phyloP scores from a whole-genome alignment of 139 green algal genomes.

The Picochlorum sp. region DNA sequence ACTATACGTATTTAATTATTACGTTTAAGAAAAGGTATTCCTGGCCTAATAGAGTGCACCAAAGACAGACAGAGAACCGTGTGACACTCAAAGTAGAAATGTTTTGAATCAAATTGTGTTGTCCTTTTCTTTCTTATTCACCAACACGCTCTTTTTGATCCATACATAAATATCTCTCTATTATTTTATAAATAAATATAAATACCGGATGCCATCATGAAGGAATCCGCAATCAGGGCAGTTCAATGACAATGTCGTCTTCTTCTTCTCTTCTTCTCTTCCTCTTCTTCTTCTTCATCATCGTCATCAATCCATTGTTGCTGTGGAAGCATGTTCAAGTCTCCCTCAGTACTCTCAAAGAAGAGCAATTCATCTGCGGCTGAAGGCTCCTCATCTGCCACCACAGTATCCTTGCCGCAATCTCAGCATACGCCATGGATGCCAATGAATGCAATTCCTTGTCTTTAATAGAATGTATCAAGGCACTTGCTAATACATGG shows the following conservation, averaged over 20 bases:
- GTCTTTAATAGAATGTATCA: background rate
- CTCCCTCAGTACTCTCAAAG: slow-evolving; percentile 7
- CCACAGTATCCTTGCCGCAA: too few species aligned
- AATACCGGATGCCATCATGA: background rate
- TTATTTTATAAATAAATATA: background rate
- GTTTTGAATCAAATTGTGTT: too few species aligned
- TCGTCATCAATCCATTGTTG: background rate
- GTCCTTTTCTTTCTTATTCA: too few species aligned
- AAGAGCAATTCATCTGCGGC: slow-evolving; percentile 13
- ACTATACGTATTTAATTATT: background rate
- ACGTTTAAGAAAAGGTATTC: background rate
- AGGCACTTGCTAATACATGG: background rate
- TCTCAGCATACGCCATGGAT: background rate
- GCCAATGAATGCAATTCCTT: background rate
- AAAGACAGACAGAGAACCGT: too few species aligned
- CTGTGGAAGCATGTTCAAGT: background rate
- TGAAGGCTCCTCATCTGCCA: background rate
- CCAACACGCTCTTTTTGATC: too few species aligned
- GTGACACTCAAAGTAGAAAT: too few species aligned
- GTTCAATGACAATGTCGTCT: background rate
- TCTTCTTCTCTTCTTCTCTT: background rate
- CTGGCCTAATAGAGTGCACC: too few species aligned
- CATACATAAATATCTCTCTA: background rate
- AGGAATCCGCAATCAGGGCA: background rate
- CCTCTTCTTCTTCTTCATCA: background rate